Conservation (phyloP, 78 protist genomes). For the Dictyostelium brefeldianum region DNA sequence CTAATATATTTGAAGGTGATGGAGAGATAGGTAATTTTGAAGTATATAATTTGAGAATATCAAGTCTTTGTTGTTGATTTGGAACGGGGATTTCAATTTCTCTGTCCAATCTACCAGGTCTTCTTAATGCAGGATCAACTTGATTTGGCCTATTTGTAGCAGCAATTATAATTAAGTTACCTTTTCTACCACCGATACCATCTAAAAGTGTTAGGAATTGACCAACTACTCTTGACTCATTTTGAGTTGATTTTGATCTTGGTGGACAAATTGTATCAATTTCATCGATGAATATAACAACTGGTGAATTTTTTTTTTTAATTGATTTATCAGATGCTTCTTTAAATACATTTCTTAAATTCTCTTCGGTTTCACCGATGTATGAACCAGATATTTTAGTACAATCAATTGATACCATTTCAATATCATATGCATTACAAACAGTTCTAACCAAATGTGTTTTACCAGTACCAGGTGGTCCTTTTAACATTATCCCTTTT, state of each 20-base stretch:
- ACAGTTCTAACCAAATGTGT: constrained; percentile 99
- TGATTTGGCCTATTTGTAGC: constrained; percentile 86
- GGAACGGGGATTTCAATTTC: constrained; percentile 84
- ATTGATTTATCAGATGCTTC: constrained; percentile 19
- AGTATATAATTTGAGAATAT: constrained; percentile 37
- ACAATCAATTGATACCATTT: constrained; percentile 99
- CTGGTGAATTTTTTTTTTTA: constrained; percentile 1
- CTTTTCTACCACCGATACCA: constrained; percentile 57
- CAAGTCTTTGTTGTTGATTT: constrained; percentile 36
- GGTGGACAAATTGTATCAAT: constrained; percentile 78
- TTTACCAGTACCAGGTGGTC: constrained; percentile 99
- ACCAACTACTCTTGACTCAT: constrained; percentile 75
- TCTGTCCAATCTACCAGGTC: constrained; percentile 86
- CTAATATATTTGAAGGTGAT: background rate
- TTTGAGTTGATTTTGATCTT: constrained; percentile 47
- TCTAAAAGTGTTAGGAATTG: constrained; percentile 76
- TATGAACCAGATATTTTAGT: constrained; percentile 60
- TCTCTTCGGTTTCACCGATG: constrained; percentile 82
- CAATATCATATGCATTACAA: constrained; percentile 99
- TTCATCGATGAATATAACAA: constrained; percentile 76
- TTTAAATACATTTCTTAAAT: constrained; percentile 43
- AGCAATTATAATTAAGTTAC: constrained; percentile 80
- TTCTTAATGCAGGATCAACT: constrained; percentile 85
- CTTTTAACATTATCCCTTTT: constrained; percentile 96
- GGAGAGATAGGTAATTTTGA: constrained; percentile 27